Percentiles rank a stretch among this genome's conserved stretches.
Conservation (phyloP, 2,329 filamentous ascomycete species). For the Exophiala bonariae region DNA sequence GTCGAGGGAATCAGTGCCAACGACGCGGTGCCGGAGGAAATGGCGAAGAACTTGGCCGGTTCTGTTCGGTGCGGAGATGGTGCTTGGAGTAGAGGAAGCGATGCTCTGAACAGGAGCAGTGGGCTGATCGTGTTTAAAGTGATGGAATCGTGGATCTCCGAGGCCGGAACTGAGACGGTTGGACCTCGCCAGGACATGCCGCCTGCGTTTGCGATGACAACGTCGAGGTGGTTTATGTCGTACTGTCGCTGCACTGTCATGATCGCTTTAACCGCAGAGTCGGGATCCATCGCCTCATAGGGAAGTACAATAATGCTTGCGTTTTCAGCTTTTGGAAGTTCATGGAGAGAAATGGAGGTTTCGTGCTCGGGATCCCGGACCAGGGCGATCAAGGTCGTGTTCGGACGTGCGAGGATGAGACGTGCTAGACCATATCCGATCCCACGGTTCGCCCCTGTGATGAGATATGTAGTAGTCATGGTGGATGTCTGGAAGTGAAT, state of each 20-base stretch:
- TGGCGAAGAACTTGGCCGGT: slow-evolving; percentile 8
- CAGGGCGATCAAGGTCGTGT: slow-evolving; percentile 27
- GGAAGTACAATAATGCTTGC: slow-evolving; percentile 26
- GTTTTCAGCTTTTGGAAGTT: slow-evolving; percentile 10
- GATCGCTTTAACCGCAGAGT: slow-evolving; percentile 36
- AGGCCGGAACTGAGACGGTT: slow-evolving; percentile 16
- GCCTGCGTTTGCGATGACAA: slow-evolving; percentile 54
- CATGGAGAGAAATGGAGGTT: slow-evolving; percentile 22
- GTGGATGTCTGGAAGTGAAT: too few species aligned
- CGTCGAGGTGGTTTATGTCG: slow-evolving; percentile 46
- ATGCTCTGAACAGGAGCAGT: slow-evolving; percentile 48
- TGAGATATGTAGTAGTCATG: slow-evolving; percentile 24
- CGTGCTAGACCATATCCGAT: slow-evolving; percentile 35
- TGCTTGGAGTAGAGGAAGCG: slow-evolving; percentile 36
- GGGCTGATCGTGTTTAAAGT: slow-evolving; percentile 38
- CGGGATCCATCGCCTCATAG: slow-evolving; percentile 24
- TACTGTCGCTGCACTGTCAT: slow-evolving; percentile 30
- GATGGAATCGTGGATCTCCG: slow-evolving; percentile 32
- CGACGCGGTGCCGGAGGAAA: slow-evolving; percentile 2
- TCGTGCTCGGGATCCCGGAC: slow-evolving; percentile 21
- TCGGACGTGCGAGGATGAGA: slow-evolving; percentile 25
- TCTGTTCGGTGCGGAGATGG: too few species aligned
- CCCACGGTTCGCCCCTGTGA: slow-evolving; percentile 38
- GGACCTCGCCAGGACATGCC: slow-evolving; percentile 30
- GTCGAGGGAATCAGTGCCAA: background rate